Conservation (phyloP, 176 grass and related monocot species). For the Dendrocalamus sinicus region DNA sequence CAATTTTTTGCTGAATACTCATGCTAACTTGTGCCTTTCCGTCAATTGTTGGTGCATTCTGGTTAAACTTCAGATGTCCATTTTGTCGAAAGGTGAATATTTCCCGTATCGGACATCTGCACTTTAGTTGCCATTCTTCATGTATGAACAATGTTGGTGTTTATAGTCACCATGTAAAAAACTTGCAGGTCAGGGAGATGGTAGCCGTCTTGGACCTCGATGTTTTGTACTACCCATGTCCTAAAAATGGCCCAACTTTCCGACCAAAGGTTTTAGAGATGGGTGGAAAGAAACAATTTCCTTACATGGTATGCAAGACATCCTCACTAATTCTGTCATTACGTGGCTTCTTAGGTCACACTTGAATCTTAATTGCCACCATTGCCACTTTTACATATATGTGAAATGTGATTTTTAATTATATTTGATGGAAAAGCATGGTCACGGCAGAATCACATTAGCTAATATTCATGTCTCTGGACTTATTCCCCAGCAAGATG, state of each 20-base stretch:
- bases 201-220: slow-evolving; percentile 82
- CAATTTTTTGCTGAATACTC: slow-evolving; percentile 8
- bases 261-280: slow-evolving; percentile 78
- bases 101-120: not conserved
- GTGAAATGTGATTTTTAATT: not conserved
- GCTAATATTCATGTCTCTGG: not conserved
- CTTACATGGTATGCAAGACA: slow-evolving; percentile 77
- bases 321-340: not conserved
- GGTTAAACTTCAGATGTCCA: slow-evolving; percentile 64
- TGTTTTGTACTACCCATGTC: slow-evolving; percentile 91
- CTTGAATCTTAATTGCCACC: not conserved
- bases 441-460: not conserved
- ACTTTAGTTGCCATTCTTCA: slow-evolving; percentile 6
- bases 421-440: not conserved
- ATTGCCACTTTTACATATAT: not conserved
- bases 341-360: not conserved
- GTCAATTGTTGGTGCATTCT: slow-evolving; percentile 31
- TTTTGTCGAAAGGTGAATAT: slow-evolving; percentile 90
- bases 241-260: slow-evolving; percentile 88
- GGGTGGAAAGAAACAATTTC: slow-evolving; percentile 96
- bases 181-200: slow-evolving; percentile 86
- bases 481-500: not conserved
- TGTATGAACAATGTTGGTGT: slow-evolving; percentile 15
- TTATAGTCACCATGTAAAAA: slow-evolving; percentile 34
- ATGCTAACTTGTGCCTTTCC: slow-evolving; percentile 34